These are phyloP conservation scores for Linum trigynum DNA, from an alignment of 345 rosid genomes.

Conservation along the genomic window DNA sequence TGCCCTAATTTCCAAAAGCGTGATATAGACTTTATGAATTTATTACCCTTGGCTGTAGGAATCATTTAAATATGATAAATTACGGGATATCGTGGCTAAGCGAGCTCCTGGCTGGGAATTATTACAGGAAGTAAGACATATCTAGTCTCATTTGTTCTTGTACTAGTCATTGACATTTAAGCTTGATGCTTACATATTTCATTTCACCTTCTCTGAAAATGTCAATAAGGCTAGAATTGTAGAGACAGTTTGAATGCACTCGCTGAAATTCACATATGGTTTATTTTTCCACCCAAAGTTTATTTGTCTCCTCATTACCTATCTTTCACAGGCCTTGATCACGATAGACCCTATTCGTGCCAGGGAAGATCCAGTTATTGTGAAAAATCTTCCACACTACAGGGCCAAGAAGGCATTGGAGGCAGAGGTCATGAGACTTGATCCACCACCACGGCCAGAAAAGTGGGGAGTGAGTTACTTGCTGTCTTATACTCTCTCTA, in stretches of 20 bases:
- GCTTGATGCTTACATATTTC: no score
- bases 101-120: constrained; percentile 88
- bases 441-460: constrained; percentile 77
- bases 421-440: constrained; percentile 61
- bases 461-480: constrained; percentile 72
- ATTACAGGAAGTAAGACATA: constrained; percentile 65
- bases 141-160: background rate
- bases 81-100: constrained; percentile 71
- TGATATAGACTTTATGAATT: background rate
- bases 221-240: background rate
- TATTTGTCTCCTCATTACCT: background rate
- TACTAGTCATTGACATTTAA: constrained; percentile 1
- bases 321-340: constrained; percentile 53
- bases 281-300: constrained; percentile 1
- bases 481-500: constrained; percentile 9
- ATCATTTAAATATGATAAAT: constrained; percentile 80
- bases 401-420: constrained; percentile 78
- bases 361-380: constrained; percentile 63
- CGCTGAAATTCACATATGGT: background rate
- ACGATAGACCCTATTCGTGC: constrained; percentile 83
- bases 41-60: constrained; percentile 35
- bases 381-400: constrained; percentile 74
- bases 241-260: background rate
- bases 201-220: no score
- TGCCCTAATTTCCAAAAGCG: background rate